Base-by-base conservation (phyloP, 2,329 filamentous ascomycete genomes). In the Clonostachys rosea region DNA sequence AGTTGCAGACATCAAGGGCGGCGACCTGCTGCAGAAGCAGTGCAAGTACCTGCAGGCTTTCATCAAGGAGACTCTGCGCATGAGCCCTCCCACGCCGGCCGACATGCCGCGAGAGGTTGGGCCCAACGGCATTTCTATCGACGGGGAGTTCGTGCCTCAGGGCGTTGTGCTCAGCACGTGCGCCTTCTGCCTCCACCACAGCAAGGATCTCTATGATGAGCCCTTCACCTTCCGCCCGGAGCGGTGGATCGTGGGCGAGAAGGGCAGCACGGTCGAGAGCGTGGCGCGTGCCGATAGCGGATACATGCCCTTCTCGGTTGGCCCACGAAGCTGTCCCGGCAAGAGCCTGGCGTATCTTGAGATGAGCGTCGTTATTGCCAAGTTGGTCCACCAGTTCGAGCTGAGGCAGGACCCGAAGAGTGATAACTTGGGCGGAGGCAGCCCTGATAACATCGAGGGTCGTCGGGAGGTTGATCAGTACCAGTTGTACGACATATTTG, bases 231-330 rank as follows among this genome's bases (percentile, higher is more conserved):
- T 78, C 58, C 59, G 73, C 2, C 84, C 84, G 0, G 83, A 87
- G 68, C 76, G 84, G 18, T 88, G 84, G 84, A 67, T 86, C 14
- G 65, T 65, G 2, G 77, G 75, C 6, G 69, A 67, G 42, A 57
- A 53, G 61, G 74, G 62, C 59, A 72, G 74, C 1, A 74, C 67
- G 6, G 74, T 76, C 47, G 70, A 74, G 2, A 76, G 80, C 45
- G 67, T 79, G 2, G 68, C 73, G 5, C 58, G 70, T 6, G 84
- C 86, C 2, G 77, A 84, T 43, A 75, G 73, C 34, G 87, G 87
- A 1, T 92, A 87, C 65, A 89, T 84, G 51, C 86, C 89, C 2
- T 90, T 89, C 56, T 83, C 78, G 41, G 70, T 87, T 50, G 86
- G 86, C 0, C 81, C 84, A 0, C 69, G 86, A 10, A 83, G 84